A percentile compares a stretch with the other conserved stretches of the same genome.
phyloP scores from a whole-genome alignment of 495 filamentous ascomycete genomes.

The Penicillium manginii region DNA sequence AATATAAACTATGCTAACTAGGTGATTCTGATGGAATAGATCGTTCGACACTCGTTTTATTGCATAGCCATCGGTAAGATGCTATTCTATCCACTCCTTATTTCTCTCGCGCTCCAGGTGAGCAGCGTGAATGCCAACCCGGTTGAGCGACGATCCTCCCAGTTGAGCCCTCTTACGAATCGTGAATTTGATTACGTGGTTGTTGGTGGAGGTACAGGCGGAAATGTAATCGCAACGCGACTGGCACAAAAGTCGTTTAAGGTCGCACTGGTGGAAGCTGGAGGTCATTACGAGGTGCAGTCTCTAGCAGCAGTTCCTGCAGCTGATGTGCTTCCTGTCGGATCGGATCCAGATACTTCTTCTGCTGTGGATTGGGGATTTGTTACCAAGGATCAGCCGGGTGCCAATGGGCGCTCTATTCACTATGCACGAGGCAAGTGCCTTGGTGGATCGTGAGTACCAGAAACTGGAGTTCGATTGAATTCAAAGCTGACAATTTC shows the following conservation, averaged over 20 bases:
- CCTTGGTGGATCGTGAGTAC: conserved; percentile 37
- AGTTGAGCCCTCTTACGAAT: conserved; percentile 12
- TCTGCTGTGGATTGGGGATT: conserved; percentile 56
- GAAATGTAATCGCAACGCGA: conserved; percentile 51
- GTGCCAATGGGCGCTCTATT: conserved; percentile 35
- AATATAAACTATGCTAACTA: neutral
- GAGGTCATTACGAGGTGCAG: conserved; percentile 56
- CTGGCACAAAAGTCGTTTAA: conserved; percentile 40
- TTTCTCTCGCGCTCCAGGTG: conserved; percentile 9
- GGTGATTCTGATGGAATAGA: neutral
- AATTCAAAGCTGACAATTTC: neutral
- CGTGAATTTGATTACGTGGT: conserved; percentile 55
- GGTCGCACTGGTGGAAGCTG: conserved; percentile 61
- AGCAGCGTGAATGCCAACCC: neutral
- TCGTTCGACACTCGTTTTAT: neutral
- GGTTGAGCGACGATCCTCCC: neutral
- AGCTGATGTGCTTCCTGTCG: conserved; percentile 34
- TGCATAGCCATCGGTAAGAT: conserved; percentile 1
- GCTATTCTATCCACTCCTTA: conserved; percentile 5
- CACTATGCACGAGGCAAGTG: conserved; percentile 45
- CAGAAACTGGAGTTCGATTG: neutral
- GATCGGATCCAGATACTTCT: conserved; percentile 28
- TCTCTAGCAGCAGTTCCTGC: conserved; percentile 33
- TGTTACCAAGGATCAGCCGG: conserved; percentile 41
- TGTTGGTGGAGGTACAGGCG: conserved; percentile 60